A percentile compares a stretch with the other conserved stretches of the same genome.
Conservation (phyloP, 208 protist genomes). For the Leishmania tarentolae region DNA sequence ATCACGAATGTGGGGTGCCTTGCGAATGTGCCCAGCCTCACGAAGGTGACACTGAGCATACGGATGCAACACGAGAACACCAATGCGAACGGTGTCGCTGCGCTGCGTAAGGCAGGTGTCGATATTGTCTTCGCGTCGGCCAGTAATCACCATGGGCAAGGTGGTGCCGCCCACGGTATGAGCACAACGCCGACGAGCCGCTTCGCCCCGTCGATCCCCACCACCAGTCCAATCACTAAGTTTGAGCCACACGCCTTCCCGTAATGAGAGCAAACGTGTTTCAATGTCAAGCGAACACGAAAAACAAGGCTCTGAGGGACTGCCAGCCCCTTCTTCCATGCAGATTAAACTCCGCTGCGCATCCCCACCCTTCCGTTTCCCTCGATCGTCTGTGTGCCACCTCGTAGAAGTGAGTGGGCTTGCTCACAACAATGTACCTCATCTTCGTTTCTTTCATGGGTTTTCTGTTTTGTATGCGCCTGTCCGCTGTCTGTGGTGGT, state of each 20-base stretch:
- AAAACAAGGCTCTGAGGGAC: background rate
- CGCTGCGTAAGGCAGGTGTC: slow-evolving; percentile 29
- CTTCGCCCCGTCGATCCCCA: slow-evolving; percentile 21
- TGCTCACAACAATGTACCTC: background rate
- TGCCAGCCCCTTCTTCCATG: background rate
- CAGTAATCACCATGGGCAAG: slow-evolving; percentile 26
- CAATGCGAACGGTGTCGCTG: slow-evolving; percentile 33
- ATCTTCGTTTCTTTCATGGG: background rate
- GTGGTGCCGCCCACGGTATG: slow-evolving; percentile 20
- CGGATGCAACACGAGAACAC: slow-evolving; percentile 30
- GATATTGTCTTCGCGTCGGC: slow-evolving; percentile 37
- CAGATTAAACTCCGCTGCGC: background rate
- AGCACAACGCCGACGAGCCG: slow-evolving; percentile 26
- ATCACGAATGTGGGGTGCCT: slow-evolving; percentile 45
- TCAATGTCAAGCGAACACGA: background rate
- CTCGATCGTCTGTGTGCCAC: background rate
- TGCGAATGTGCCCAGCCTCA: slow-evolving; percentile 35
- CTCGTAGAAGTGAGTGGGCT: background rate
- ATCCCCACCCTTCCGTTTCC: background rate
- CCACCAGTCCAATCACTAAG: slow-evolving; percentile 13
- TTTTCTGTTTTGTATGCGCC: background rate
- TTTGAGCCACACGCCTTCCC: slow-evolving; percentile 11
- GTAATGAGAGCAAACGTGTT: background rate
- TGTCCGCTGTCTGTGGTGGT: background rate
- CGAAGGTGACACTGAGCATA: slow-evolving; percentile 43